Evolutionary conservation across 2,329 filamentous ascomycete genomes (phyloP).

Genomic region (Corynespora cassiicola): DNA sequence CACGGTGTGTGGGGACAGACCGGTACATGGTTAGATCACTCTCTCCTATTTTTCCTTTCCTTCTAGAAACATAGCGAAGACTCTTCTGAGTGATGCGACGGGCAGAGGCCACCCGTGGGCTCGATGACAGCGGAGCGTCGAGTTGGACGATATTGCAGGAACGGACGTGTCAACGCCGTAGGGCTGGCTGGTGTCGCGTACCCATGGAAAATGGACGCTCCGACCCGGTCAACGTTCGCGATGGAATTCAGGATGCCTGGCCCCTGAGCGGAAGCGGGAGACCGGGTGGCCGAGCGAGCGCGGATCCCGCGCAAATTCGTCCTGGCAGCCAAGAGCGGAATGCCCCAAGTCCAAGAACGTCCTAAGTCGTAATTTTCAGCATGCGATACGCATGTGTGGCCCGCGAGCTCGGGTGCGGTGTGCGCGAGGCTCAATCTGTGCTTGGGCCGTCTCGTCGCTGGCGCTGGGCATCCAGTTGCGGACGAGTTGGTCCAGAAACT

Average conservation of each 20-base stretch:
- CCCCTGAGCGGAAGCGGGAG: slow-evolving; percentile 22
- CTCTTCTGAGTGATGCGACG: too few species aligned
- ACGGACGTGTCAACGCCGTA: too few species aligned
- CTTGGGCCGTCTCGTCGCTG: slow-evolving; percentile 3
- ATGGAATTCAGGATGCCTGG: slow-evolving; percentile 8
- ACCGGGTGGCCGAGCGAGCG: slow-evolving; percentile 23
- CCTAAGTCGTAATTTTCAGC: slow-evolving; percentile 1
- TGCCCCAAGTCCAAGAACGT: not conserved
- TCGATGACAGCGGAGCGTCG: too few species aligned
- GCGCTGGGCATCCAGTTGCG: too few species aligned
- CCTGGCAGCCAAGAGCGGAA: slow-evolving; percentile 13
- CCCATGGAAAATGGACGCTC: too few species aligned
- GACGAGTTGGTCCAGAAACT: slow-evolving; percentile 3
- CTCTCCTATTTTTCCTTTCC: too few species aligned
- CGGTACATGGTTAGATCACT: too few species aligned
- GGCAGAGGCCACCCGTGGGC: too few species aligned
- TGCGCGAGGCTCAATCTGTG: slow-evolving; percentile 4
- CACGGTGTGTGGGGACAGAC: too few species aligned
- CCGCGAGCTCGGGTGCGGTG: not conserved
- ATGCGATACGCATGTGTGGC: slow-evolving; percentile 4
- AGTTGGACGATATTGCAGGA: too few species aligned
- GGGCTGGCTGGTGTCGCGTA: too few species aligned
- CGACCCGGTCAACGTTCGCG: slow-evolving; percentile 12
- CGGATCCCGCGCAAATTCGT: slow-evolving; percentile 25
- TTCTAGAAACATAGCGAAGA: too few species aligned